Evolutionary conservation across 805 yeast genomes (phyloP).

Genomic region (Candida bentonensis): DNA sequence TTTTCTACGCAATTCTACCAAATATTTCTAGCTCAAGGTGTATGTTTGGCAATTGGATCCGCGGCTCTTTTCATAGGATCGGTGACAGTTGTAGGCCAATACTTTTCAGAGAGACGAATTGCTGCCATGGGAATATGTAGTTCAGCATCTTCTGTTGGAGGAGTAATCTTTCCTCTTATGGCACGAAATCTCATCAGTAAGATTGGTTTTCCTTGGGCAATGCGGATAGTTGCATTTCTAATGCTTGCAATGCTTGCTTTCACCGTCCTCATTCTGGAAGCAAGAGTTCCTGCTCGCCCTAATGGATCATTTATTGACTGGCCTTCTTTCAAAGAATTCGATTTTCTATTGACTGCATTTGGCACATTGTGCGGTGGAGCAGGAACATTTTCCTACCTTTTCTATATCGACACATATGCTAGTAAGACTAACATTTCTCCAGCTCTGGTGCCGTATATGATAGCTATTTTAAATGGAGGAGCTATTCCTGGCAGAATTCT

Average conservation of each 20-base stretch:
- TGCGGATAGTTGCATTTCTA: background rate
- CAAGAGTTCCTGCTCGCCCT: constrained; percentile 4
- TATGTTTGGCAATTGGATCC: background rate
- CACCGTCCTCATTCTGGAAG: background rate
- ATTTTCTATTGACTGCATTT: constrained; percentile 8
- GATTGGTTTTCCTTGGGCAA: background rate
- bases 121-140: background rate
- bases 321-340: constrained; percentile 10
- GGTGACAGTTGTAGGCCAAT: background rate
- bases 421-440: background rate
- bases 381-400: background rate
- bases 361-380: constrained; percentile 1
- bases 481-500: background rate
- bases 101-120: background rate
- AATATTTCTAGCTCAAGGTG: background rate
- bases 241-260: background rate
- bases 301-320: constrained; percentile 13
- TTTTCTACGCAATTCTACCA: background rate
- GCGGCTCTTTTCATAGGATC: background rate
- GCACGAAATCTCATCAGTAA: background rate
- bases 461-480: background rate
- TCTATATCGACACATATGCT: background rate
- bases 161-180: background rate
- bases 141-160: background rate
- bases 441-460: background rate